Percentiles rank a stretch among this genome's conserved stretches.
Conservation (phyloP, 1,139 yeast species). For the Spathaspora jeffriesii region DNA sequence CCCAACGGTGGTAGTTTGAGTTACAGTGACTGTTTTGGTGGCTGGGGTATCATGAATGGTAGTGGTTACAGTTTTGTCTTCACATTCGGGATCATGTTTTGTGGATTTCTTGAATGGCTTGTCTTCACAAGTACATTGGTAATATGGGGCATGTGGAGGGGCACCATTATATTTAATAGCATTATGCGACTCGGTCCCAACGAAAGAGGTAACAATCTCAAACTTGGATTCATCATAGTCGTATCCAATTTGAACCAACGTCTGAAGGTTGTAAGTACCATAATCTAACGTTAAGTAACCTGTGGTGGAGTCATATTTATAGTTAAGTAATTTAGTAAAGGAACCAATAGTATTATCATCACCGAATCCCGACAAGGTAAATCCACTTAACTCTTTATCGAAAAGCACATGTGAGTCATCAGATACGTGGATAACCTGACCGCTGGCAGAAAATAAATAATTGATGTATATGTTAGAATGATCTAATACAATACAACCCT, state of each 20-base stretch:
- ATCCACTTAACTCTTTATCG: background rate
- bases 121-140: background rate
- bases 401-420: slow-evolving; percentile 1
- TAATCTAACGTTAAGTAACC: background rate
- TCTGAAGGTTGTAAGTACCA: background rate
- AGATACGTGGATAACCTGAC: background rate
- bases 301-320: background rate
- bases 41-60: background rate
- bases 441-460: background rate
- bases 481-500: background rate
- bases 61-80: background rate
- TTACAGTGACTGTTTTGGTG: background rate
- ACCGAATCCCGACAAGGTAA: slow-evolving; percentile 1
- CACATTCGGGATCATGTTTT: background rate
- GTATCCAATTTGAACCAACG: background rate
- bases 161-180: slow-evolving; percentile 1
- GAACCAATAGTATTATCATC: slow-evolving; percentile 2
- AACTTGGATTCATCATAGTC: background rate
- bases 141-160: background rate
- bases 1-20: background rate
- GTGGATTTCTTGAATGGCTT: background rate
- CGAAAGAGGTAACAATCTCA: background rate
- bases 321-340: background rate
- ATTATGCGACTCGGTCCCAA: background rate
- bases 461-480: background rate